phyloP scores from a whole-genome alignment of 2,329 filamentous ascomycete genomes.

The Chaetomium olivaceum region DNA sequence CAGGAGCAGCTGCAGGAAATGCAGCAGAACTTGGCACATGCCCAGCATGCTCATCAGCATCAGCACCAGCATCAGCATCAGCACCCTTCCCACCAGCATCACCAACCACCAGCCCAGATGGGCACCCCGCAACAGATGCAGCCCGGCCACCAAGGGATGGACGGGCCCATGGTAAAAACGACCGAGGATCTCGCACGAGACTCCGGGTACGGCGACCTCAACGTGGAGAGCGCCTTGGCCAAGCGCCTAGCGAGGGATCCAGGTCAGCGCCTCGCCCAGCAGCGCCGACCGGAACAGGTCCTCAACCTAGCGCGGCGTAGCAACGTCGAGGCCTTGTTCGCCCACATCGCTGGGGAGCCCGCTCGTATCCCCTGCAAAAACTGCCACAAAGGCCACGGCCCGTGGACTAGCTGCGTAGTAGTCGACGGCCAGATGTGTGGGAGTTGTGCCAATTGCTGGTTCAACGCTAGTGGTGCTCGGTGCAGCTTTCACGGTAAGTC shows the following conservation, averaged over 20 bases:
- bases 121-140: constrained; percentile 28
- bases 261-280: constrained; percentile 52
- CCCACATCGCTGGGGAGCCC: constrained; percentile 55
- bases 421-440: constrained; percentile 62
- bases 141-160: constrained; percentile 26
- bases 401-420: constrained; percentile 61
- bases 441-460: constrained; percentile 65
- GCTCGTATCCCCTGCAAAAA: constrained; percentile 57
- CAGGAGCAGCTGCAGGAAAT: constrained; percentile 35
- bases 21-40: constrained; percentile 30
- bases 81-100: constrained; percentile 38
- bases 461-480: constrained; percentile 60
- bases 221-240: constrained; percentile 56
- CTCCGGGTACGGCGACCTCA: constrained; percentile 49
- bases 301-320: constrained; percentile 59
- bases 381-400: constrained; percentile 61
- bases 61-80: constrained; percentile 33
- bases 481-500: constrained; percentile 61
- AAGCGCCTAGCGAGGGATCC: constrained; percentile 53
- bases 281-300: constrained; percentile 55
- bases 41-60: constrained; percentile 28
- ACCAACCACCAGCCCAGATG: constrained; percentile 32
- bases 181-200: constrained; percentile 51
- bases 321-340: constrained; percentile 61
- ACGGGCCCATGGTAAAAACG: constrained; percentile 38